These are phyloP conservation scores for Ustilago loliicola DNA, from an alignment of 1,284 basidiomycete genomes.

Conservation along the genomic window DNA sequence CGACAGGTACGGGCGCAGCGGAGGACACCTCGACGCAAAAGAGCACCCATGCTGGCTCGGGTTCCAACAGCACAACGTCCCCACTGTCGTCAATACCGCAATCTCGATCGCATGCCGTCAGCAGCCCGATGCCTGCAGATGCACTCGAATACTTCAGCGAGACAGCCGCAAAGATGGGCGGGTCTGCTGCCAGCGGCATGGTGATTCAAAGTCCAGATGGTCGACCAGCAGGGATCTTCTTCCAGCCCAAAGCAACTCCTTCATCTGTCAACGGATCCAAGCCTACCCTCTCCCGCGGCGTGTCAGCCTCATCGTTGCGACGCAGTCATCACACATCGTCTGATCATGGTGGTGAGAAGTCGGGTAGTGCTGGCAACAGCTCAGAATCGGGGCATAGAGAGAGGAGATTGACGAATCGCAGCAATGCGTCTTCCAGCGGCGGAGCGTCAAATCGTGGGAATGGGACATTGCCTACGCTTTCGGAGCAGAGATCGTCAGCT, in stretches of 20 bases:
- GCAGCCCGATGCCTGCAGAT: slow-evolving; percentile 72
- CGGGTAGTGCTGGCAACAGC: not conserved
- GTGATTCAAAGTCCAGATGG: slow-evolving; percentile 93
- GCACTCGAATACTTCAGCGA: slow-evolving; percentile 89
- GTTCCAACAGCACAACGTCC: slow-evolving; percentile 11
- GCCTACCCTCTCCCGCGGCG: slow-evolving; percentile 34
- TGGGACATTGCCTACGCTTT: slow-evolving; percentile 10
- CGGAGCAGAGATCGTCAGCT: slow-evolving; percentile 8
- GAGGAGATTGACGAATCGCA: slow-evolving; percentile 25
- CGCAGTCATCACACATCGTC: slow-evolving; percentile 20
- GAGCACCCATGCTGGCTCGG: slow-evolving; percentile 14
- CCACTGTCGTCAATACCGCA: slow-evolving; percentile 13
- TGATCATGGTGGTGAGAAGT: slow-evolving; percentile 28
- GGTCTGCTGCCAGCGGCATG: slow-evolving; percentile 84
- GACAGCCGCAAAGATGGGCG: slow-evolving; percentile 78
- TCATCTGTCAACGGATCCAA: slow-evolving; percentile 26
- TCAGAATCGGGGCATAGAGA: slow-evolving; percentile 20
- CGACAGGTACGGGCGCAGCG: not conserved
- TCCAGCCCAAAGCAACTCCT: slow-evolving; percentile 77
- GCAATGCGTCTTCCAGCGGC: slow-evolving; percentile 12
- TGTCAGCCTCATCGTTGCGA: slow-evolving; percentile 29
- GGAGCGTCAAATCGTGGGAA: not conserved
- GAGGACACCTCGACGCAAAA: slow-evolving; percentile 26
- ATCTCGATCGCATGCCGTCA: slow-evolving; percentile 28
- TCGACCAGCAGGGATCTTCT: slow-evolving; percentile 91